Base-by-base conservation (phyloP, 2,329 filamentous ascomycete species). In the Aspergillus quadricinctus region DNA sequence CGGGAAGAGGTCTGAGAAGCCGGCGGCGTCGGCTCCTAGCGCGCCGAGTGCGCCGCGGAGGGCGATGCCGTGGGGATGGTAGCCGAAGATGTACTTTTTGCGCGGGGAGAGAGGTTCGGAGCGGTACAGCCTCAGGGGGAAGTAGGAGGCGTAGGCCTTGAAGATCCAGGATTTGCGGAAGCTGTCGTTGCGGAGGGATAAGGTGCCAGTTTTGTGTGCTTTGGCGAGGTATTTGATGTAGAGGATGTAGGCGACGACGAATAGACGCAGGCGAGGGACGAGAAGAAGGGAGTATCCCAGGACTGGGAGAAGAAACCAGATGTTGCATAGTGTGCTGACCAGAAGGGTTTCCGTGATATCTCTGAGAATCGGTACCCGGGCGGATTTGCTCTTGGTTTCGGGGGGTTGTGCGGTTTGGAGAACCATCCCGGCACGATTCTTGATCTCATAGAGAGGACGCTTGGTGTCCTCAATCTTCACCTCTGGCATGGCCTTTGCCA, bases 51-150 rank as follows among this genome's bases (percentile, higher is more conserved):
- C 90, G 17, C 91, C 91, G 59, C 94, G 88, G 7, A 87, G 90
- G 66, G 95, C 94, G 72, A 96, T 93, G 29, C 91, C 90, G 68
- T 96, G 91, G 0, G 91, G 91, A 65, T 96, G 91, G 70, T 95
- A 95, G 29, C 90, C 90, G 64, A 96, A 89, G 61, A 96, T 88
- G 76, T 95, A 96, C 71, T 92, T 92, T 59, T 88, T 80, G 2
- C 85, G 88, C 0, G 89, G 81, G n/a, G 87, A 82, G 5, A 96
- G 82, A 51, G 87, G 82, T 59, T 86, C 80, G 1, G 88, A 91
- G 64, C 92, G 89, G 76, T 95, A 89, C 11, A 96, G 80, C 52
- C 82, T 82, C 43, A 89, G 88, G 1, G 91, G 91, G 69, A 91
- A 96, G 77, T 96, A 96, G 5, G 83, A 87, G 29, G 88, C 89